These are phyloP conservation scores for Harringtonia lauricola DNA, from an alignment of 2,329 filamentous ascomycete species.

Conservation along the genomic window DNA sequence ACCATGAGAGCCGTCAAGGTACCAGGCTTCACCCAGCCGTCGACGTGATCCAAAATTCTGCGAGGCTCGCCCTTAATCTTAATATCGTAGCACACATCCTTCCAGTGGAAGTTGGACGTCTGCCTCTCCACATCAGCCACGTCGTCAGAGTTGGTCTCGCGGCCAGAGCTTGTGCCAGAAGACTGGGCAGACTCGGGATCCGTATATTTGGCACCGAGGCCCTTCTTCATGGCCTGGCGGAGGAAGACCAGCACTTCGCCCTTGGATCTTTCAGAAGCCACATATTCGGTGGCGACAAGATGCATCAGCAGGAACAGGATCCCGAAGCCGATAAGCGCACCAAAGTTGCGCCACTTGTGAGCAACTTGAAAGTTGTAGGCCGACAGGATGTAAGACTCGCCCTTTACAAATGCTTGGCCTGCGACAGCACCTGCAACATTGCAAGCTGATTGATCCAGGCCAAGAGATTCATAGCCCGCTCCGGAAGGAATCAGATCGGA, in stretches of 20 bases:
- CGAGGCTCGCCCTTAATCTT: slow-evolving; percentile 69
- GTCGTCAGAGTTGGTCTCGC: slow-evolving; percentile 16
- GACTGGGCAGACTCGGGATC: too few relatives aligned
- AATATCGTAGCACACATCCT: slow-evolving; percentile 64
- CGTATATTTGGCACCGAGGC: background rate
- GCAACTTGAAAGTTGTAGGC: slow-evolving; percentile 43
- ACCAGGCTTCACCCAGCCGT: slow-evolving; percentile 89
- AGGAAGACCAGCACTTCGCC: slow-evolving; percentile 48
- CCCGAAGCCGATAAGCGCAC: slow-evolving; percentile 55
- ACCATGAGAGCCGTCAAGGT: slow-evolving; percentile 84
- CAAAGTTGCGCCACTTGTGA: slow-evolving; percentile 61
- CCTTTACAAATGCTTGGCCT: slow-evolving; percentile 39
- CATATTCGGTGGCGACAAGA: slow-evolving; percentile 46
- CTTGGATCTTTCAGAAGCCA: slow-evolving; percentile 59
- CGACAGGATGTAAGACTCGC: slow-evolving; percentile 44
- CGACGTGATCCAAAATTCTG: slow-evolving; percentile 72
- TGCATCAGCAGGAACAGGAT: slow-evolving; percentile 48
- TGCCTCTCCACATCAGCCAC: slow-evolving; percentile 32
- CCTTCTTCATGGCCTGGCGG: too few relatives aligned
- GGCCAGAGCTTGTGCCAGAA: too few relatives aligned
- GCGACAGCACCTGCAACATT: slow-evolving; percentile 42
- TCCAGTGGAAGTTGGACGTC: slow-evolving; percentile 76
- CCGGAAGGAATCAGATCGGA: slow-evolving; percentile 30
- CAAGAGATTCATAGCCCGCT: slow-evolving; percentile 24
- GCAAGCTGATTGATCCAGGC: slow-evolving; percentile 36